A percentile compares a stretch with the other conserved stretches of the same genome.
phyloP scores from a whole-genome alignment of 805 yeast species.

The Novakomyces olei region DNA sequence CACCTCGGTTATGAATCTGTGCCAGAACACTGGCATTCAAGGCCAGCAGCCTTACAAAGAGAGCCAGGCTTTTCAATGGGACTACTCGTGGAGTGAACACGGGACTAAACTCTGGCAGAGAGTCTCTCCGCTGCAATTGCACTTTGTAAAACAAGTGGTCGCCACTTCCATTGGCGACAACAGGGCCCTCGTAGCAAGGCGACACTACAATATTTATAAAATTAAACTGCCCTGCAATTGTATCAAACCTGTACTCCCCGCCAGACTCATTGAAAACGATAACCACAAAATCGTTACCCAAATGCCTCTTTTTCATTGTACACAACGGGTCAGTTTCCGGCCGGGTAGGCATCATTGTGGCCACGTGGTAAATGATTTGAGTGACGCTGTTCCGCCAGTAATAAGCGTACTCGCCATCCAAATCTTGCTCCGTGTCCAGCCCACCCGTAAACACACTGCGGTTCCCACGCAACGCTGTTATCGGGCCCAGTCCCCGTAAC shows the following conservation, averaged over 20 bases:
- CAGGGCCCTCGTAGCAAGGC: constrained; percentile 26
- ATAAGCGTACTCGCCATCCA: constrained; percentile 56
- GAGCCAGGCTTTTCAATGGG: constrained; percentile 34
- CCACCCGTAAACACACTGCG: constrained; percentile 50
- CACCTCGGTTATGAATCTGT: constrained; percentile 17
- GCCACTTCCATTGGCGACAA: constrained; percentile 5
- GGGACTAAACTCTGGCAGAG: constrained; percentile 51
- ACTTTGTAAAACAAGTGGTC: constrained; percentile 2
- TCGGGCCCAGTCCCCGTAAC: constrained; percentile 33
- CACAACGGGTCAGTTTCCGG: constrained; percentile 21
- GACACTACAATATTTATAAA: constrained; percentile 59
- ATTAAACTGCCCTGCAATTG: constrained; percentile 58
- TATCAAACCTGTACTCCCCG: constrained; percentile 41
- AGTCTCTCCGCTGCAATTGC: constrained; percentile 5
- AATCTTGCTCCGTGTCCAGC: constrained; percentile 41
- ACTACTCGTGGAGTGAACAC: constrained; percentile 55
- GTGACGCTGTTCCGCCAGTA: constrained; percentile 50
- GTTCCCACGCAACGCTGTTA: constrained; percentile 35
- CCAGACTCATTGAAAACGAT: constrained; percentile 57
- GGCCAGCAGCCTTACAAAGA: constrained; percentile 43
- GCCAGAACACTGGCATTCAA: constrained; percentile 52
- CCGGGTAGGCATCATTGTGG: constrained; percentile 54
- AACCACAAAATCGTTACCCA: constrained; percentile 68
- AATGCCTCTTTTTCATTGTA: constrained; percentile 53
- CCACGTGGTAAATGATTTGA: constrained; percentile 56